Evolutionary conservation across 495 filamentous ascomycete genomes (phyloP), one percentile per base, ranked within the genome.

Genomic region (Xylaria castorea): DNA sequence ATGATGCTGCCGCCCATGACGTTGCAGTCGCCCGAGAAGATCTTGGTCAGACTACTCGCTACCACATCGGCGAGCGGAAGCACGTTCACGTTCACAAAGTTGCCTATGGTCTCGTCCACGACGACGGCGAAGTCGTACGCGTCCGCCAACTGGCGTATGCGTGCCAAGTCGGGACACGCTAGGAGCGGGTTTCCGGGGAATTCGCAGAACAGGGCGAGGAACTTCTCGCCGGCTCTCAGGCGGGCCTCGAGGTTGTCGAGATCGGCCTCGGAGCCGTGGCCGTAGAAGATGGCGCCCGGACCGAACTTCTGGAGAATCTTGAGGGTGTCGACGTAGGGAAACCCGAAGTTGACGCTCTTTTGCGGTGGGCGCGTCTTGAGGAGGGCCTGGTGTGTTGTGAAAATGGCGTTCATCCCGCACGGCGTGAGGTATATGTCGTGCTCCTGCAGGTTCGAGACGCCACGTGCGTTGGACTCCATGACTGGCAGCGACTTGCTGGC

Each of bases 11-110:
- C 96, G 73, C 94, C 96, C 96, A 98, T 98, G 66, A 99, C 96
- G 81, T 99, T 98, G 80, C 93, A 94, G 80, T 97, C 95, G 38
- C 96, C 96, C 69, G 93, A 97, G 82, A 99, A 99, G 62, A 98
- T 91, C 81, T 99, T 99, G 5, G 96, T 98, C 67, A 99, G 86
- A 75, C 93, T 97, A 84, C 92, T 96, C 64, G 95, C 95, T 22
- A 97, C 93, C 18, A 98, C 87, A 81, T 99, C 96, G 61, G 93
- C 93, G 78, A 91, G 91, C 1, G 90, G 93, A 3, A 99, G 87
- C 3, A 98, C 93, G 78, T 98, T 92, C 71, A 99, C 91, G 75
- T 99, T 99, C 69, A 97, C 87, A 74, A 98, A 97, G 68, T 95
- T 99, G 74, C 96, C 95, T 64, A 99, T 92, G 3, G 96, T 98